Evolutionary conservation across 1,139 yeast species (phyloP), one percentile per base, ranked within the genome.

Genomic region (Magnusiomyces clavatus): DNA sequence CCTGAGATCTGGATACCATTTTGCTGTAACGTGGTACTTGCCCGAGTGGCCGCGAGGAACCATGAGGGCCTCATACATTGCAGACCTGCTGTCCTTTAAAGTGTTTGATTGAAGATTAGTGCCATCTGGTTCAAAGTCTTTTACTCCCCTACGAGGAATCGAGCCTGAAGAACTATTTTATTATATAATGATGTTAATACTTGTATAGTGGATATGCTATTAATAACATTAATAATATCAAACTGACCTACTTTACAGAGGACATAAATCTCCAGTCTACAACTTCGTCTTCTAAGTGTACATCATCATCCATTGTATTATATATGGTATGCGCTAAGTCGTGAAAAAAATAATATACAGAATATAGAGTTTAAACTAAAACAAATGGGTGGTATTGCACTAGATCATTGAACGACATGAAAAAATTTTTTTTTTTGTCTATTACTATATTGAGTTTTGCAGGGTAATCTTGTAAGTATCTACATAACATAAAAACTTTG

Each of bases 111-210:
- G 97, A 24, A 77, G 71, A 2, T 67, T 63, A 0, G 94, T 83
- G 0, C 90, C 88, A 65, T 84, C 92, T 0, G 95, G 96, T 56
- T 82, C 95, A 60, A 82, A 85, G 58, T 87, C 96, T 65, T 90
- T 90, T 55, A 82, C 92, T 1, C 96, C 96, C 56, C 92, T 70
- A 24, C 31, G 31, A 24, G 31, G 31, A 24, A 24, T 24, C 31
- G 31, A 24, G 31, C 31, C 31, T 1, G 84, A 85, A n/a, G 79
- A 58, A 34, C 62, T 58, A 19, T 61, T 63, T 35, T 62, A 57
- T 10, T 63, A 59, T 40, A 61, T 63, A 43, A 58, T 60, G 31
- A 65, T 58, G 24, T 39, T 14, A 39, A 39, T 14, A 39, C 31
- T 8, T 24, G 31, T 4, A 5, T 5, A 37, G 6, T 4, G 14